Evolutionary conservation across 768 basidiomycete species (phyloP).

Genomic region (Lentinus tigrinus): DNA sequence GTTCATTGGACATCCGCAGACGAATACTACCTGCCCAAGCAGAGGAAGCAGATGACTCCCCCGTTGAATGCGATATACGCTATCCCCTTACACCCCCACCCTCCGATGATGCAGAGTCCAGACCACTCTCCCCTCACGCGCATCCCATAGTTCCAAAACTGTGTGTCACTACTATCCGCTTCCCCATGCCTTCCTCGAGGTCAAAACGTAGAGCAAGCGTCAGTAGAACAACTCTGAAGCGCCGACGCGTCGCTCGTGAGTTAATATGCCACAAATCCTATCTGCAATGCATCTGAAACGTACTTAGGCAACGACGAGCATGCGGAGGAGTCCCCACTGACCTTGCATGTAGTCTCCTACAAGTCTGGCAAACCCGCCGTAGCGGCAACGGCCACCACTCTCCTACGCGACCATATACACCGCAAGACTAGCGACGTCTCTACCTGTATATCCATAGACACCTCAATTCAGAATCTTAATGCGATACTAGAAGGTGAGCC

Average conservation of each 20-base stretch:
- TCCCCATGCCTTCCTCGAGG: neutral
- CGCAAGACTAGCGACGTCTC: neutral
- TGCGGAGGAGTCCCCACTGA: slow-evolving; percentile 30
- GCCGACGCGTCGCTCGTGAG: slow-evolving; percentile 23
- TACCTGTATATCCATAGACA: too few species aligned
- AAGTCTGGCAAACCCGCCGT: slow-evolving; percentile 65
- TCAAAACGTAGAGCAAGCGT: slow-evolving; percentile 4
- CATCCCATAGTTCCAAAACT: slow-evolving; percentile 11
- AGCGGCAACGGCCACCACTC: slow-evolving; percentile 48
- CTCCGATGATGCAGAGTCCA: slow-evolving; percentile 69
- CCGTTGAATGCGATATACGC: slow-evolving; percentile 54
- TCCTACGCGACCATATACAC: slow-evolving; percentile 35
- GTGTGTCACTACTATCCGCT: slow-evolving; percentile 18
- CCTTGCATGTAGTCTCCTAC: slow-evolving; percentile 56
- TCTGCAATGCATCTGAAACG: neutral
- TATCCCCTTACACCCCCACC: slow-evolving; percentile 79
- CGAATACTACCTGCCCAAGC: slow-evolving; percentile 24
- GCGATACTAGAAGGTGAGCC: slow-evolving; percentile 59
- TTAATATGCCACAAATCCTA: neutral
- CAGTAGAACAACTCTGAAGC: slow-evolving; percentile 16
- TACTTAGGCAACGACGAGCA: slow-evolving; percentile 1
- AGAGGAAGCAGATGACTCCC: slow-evolving; percentile 21
- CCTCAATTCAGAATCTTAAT: slow-evolving; percentile 42
- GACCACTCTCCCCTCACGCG: slow-evolving; percentile 54
- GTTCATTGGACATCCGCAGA: slow-evolving; percentile 39